Base-by-base conservation (phyloP, 768 basidiomycete species). In the Clitopilus hobsonii region DNA sequence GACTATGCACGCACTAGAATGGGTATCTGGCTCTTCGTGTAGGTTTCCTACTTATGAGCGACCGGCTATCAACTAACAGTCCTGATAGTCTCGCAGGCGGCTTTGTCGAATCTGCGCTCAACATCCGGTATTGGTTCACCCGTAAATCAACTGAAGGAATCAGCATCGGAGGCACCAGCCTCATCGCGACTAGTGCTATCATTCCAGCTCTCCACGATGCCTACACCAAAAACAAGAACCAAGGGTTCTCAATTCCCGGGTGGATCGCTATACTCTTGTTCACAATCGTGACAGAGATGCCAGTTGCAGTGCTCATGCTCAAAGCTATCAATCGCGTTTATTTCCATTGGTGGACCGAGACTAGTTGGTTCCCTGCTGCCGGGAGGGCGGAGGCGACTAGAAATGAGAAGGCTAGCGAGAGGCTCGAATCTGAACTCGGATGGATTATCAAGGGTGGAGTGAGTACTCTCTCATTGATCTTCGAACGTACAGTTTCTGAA, bases 61-160 rank as follows among this genome's bases (percentile, higher is more conserved):
- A 6, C 47, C 18, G 45, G 7, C 23, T 38, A 20, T 10, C 18
- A 48, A 16, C 26, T 6, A 2, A 45, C 41, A 18, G n/a, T 23
- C 41, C 41, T 3, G 18, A 14, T 50, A 70, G 70, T 7, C 25
- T 67, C 23, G 25, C 41, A 13, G 6, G 25, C 16, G 29, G 5
- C 20, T 10, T 54, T 16, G 4, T 61, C n/a, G 45, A 47, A 5
- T 41, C 41, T 6, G 3, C 62, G 20, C 56, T 71, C 3, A 54
- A 61, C 6, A 38, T 65, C 45, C 55, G 64, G 45, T 74, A 74
- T 52, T 74, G 72, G 71, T 72, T 61, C 51, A 67, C 69, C 0
- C 65, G 68, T 22, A 63, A 58, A 29, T 68, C 71, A 1, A 73
- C 68, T 0, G 64, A 64, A 11, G 66, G 67, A 3, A 67, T 75